Conservation (phyloP, 345 rosid genomes). For the Corymbia maculata region DNA sequence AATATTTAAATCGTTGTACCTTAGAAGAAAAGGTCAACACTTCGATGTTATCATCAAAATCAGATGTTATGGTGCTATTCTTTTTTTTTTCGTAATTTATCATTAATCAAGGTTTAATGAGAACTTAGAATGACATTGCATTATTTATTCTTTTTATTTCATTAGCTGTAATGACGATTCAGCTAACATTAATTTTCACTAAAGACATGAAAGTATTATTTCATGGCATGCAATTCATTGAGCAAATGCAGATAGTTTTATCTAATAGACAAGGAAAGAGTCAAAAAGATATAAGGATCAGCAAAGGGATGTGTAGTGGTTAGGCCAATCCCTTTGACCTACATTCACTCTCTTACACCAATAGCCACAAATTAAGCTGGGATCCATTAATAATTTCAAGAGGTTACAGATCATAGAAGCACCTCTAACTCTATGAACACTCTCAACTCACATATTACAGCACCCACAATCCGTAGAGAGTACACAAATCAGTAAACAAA, state of each 20-base stretch:
- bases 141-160: neutral
- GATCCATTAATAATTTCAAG: neutral
- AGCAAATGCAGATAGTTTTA: neutral
- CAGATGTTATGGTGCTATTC: neutral
- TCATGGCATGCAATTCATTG: neutral
- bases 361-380: neutral
- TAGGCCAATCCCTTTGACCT: neutral
- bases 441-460: neutral
- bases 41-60: neutral
- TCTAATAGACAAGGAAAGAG: neutral
- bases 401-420: neutral
- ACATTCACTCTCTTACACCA: neutral
- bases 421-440: neutral
- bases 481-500: neutral
- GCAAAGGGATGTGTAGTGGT: neutral
- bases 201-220: neutral
- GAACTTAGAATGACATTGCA: neutral
- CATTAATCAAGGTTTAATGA: neutral
- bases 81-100: neutral
- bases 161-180: neutral
- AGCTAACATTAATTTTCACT: neutral
- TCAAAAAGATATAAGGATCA: neutral
- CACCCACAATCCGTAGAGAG: neutral
- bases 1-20: neutral
- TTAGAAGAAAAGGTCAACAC: neutral